phyloP scores from a whole-genome alignment of 1,139 yeast genomes.

The Candida mesenterica region DNA sequence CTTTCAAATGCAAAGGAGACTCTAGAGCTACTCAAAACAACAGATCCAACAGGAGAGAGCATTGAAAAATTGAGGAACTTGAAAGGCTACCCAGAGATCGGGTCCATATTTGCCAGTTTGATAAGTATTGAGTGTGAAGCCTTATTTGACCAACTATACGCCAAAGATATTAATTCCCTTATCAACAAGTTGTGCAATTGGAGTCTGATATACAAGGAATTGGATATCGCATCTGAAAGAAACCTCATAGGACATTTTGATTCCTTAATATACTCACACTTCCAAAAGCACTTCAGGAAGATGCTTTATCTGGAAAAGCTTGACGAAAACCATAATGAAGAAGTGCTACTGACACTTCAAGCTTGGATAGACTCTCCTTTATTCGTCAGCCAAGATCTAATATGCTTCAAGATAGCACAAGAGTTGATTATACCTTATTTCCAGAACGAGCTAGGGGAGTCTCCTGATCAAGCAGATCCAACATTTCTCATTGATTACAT shows the following conservation, averaged over 20 bases:
- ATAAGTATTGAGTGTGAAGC: conserved; percentile 2
- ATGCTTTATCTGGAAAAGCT: conserved; percentile 4
- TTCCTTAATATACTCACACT: conserved; percentile 9
- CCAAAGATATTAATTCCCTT: no score
- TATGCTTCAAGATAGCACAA: conserved; percentile 15
- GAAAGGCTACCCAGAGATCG: conserved; percentile 3
- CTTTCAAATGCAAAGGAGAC: conserved; percentile 5
- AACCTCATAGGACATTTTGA: conserved; percentile 11
- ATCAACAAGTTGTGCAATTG: conserved; percentile 16
- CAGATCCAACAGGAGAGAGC: neutral
- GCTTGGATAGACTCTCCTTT: conserved; percentile 18
- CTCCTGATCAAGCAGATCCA: conserved; percentile 7
- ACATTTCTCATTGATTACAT: conserved; percentile 20
- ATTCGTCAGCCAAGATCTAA: conserved; percentile 14
- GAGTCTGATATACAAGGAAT: conserved; percentile 16
- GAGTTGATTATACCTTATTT: conserved; percentile 21
- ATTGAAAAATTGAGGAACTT: conserved; percentile 3
- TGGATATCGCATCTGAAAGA: conserved; percentile 6
- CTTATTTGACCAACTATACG: conserved; percentile 1
- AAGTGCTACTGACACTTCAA: conserved; percentile 13
- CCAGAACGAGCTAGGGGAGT: neutral
- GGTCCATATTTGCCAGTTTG: conserved; percentile 8
- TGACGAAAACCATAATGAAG: conserved; percentile 8
- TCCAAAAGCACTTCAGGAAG: conserved; percentile 5
- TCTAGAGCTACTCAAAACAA: conserved; percentile 5